Evolutionary conservation across 176 grass and related monocot genomes (phyloP).

Genomic region (Juncus inflexus): DNA sequence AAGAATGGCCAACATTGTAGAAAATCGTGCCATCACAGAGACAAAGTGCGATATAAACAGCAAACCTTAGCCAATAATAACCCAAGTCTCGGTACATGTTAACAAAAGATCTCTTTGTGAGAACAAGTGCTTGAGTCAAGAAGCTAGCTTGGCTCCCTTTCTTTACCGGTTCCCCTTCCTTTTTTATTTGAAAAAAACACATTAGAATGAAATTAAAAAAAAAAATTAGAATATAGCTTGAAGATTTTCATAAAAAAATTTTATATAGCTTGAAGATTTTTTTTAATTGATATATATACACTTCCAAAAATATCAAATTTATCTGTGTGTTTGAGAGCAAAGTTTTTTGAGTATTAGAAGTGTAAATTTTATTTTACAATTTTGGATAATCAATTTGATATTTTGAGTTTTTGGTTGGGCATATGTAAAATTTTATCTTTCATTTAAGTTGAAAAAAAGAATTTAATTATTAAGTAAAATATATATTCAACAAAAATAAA

Average conservation of each 20-base stretch:
- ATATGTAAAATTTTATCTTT: too few relatives aligned
- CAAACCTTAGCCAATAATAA: conserved; percentile 71
- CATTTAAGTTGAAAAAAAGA: too few relatives aligned
- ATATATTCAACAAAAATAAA: background rate
- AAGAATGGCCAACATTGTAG: conserved; percentile 25
- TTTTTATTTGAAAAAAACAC: too few relatives aligned
- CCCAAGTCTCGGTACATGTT: conserved; percentile 78
- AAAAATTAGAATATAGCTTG: background rate
- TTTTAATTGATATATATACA: too few relatives aligned
- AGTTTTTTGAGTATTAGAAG: too few relatives aligned
- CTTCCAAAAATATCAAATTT: too few relatives aligned
- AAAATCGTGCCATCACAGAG: conserved; percentile 50
- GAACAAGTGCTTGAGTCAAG: background rate
- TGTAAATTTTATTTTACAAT: too few relatives aligned
- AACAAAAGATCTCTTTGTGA: conserved; percentile 54
- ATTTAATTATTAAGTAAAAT: too few relatives aligned
- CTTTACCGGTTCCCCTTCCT: conserved; percentile 6
- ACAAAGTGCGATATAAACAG: conserved; percentile 55
- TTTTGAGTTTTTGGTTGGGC: too few relatives aligned
- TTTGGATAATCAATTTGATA: too few relatives aligned
- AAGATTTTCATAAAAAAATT: background rate
- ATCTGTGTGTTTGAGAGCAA: too few relatives aligned
- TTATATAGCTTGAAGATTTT: too few relatives aligned
- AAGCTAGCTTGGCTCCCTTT: conserved; percentile 8
- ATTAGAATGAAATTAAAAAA: background rate